Evolutionary conservation across 257 asterid species (phyloP), one percentile per base, ranked within the genome.

Genomic region (Perilla frutescens): DNA sequence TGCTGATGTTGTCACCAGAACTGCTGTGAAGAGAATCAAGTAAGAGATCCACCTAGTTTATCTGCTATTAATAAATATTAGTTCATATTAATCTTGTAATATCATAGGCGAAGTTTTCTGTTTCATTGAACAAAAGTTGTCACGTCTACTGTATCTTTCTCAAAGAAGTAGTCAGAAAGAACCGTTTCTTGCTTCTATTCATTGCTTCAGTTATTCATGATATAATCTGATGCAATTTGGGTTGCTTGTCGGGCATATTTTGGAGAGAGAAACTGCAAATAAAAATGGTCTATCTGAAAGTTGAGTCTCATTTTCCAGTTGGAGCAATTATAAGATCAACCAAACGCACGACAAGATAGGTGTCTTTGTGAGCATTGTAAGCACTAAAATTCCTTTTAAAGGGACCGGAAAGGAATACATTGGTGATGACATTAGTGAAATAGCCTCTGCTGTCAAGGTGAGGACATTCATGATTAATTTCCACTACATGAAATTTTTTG

Each of bases 361-460:
- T 63, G 91, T 92, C 68, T 92, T 90, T 65, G 96, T 92, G 77
- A 92, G 97, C 87, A 92, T 92, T 58, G 97, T 92, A 62, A 92
- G 97, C 87, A 92, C 97, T 76, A 92, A 92, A 82, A 90, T 92
- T 48, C 96, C 97, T 72, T 92, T 92, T 63, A 92, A 92, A 82
- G 97, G 97, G 74, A 92, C 97, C 9, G 97, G 97, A 70, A 92
- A 92, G 81, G 97, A 92, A 82, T 92, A 92, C 73, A 92, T 92
- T 63, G 97, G 97, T 69, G 97, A 92, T 80, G 97, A 92, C 79
- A 92, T 92, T 80, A 92, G 93, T 45, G 97, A 92, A 84, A 92
- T 92, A 74, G 93, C 96, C 80, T 84, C 92, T 62, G 96, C 96
- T 56, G 97, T 92, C 62, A 92, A 92, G 97, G 97, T 92, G 83